Conservation (phyloP, 129 eudicot genomes). For the Apium graveolens region DNA sequence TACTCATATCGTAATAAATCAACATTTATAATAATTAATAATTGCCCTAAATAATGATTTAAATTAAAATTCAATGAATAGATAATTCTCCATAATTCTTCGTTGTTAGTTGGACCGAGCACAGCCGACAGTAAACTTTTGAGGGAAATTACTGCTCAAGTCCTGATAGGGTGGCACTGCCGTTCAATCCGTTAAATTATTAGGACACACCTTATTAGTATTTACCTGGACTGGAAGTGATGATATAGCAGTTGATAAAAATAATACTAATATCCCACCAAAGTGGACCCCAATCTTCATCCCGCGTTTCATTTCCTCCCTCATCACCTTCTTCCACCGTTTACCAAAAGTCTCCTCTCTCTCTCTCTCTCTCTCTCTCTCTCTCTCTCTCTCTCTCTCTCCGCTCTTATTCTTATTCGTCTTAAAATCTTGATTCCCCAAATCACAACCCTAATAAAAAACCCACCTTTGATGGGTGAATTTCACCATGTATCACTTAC, state of each 20-base stretch:
- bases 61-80: too few relatives aligned
- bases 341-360: not conserved
- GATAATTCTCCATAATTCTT: too few relatives aligned
- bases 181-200: too few relatives aligned
- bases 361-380: not conserved
- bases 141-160: too few relatives aligned
- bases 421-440: not conserved
- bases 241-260: too few relatives aligned
- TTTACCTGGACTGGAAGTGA: not conserved
- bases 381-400: not conserved
- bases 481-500: not conserved
- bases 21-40: too few relatives aligned
- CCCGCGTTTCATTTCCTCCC: not conserved
- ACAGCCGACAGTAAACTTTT: too few relatives aligned
- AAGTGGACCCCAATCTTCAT: not conserved
- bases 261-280: not conserved
- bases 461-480: slow-evolving; percentile 1
- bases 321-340: not conserved
- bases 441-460: not conserved
- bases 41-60: too few relatives aligned
- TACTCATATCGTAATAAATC: too few relatives aligned
- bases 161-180: too few relatives aligned
- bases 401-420: not conserved
- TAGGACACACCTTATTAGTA: too few relatives aligned
- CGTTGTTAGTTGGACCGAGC: too few relatives aligned